These are phyloP conservation scores for Globisporangium alternatum DNA, from an alignment of 352 stramenopile species.

Conservation along the genomic window DNA sequence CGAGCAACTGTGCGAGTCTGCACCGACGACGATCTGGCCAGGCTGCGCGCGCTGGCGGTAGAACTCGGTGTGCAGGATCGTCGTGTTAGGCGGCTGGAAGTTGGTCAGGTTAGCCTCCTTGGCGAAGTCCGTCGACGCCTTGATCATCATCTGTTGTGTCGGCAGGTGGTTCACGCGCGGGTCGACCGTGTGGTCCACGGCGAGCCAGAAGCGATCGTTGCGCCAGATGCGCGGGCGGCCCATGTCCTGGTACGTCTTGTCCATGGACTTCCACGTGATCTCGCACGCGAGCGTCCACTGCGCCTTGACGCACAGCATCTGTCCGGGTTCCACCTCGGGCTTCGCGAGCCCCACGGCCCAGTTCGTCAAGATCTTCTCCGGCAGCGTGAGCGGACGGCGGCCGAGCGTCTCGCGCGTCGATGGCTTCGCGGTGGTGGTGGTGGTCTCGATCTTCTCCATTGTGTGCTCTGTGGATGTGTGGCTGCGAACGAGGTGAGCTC, in stretches of 20 bases:
- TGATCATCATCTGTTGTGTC: conserved; percentile 87
- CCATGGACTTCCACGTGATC: conserved; percentile 89
- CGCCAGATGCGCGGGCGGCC: conserved; percentile 79
- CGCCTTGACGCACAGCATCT: conserved; percentile 85
- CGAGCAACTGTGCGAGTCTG: conserved; percentile 78
- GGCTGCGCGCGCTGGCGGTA: conserved; percentile 82
- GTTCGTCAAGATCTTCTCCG: conserved; percentile 80
- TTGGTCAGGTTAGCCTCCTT: conserved; percentile 77
- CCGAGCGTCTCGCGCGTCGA: conserved; percentile 15
- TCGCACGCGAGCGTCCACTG: conserved; percentile 84
- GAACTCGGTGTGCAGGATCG: conserved; percentile 87
- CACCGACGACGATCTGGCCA: conserved; percentile 80
- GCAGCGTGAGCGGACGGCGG: conserved; percentile 34
- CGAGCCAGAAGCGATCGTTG: conserved; percentile 86
- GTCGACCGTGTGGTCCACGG: conserved; percentile 83
- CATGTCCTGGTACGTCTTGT: conserved; percentile 89
- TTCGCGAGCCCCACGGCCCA: conserved; percentile 67
- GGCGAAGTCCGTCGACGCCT: conserved; percentile 78
- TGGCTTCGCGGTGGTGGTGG: neutral
- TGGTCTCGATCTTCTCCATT: conserved; percentile 15
- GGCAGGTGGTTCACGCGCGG: conserved; percentile 80
- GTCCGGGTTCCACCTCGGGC: conserved; percentile 55
- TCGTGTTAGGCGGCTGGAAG: conserved; percentile 84
- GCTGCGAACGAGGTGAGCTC: neutral
- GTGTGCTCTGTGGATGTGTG: neutral